Base-by-base conservation (phyloP, 2,329 filamentous ascomycete genomes). In the Aspergillus carbonarius region DNA sequence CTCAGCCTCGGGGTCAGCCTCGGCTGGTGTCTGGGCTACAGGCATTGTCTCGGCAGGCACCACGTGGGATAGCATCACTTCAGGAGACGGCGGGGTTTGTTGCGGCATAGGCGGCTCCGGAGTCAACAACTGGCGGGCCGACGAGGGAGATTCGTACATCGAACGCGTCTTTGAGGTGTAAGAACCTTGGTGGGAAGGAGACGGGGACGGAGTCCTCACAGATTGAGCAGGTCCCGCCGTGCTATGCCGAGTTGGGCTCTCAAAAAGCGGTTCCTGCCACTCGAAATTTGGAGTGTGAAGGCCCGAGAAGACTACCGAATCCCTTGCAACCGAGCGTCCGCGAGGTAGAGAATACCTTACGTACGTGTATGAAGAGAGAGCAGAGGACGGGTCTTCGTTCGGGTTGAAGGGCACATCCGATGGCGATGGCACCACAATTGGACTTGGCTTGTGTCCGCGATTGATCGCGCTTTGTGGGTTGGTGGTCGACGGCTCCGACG, bases 301-400 rank as follows among this genome's bases (percentile, higher is more conserved):
- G 59, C 88, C 86, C 10, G 82, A 78, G 58, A 86, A 83, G 12
- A 86, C 79, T 12, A 82, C 73, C 1, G 88, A 88, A 39, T 85
- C 82, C 59, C 92, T 83, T 61, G 96, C 88, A 6, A 96, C 76
- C 34, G 84, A 83, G 72, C 95, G 91, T 13, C 93, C 93, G 61
- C 93, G 85, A 1, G 95, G 93, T 30, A 98, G 80, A 1, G 85
- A 80, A 70, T 92, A 96, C 60, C 90, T 96, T 7, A 92, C 88
- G 72, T 97, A 95, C 15, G 91, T 90, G 72, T 96, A 96, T 0
- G 92, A 91, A 0, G 89, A 83, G 2, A 86, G 84, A 1, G 82
- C 81, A 7, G 79, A 74, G 1, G 69, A 70, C 4, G 71, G 74
- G 1, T 74, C 69, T 39, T 75, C 68, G 13, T 47, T 48, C 23